Evolutionary conservation across 495 filamentous ascomycete genomes (phyloP).

Genomic region (Cairneyella variabilis): DNA sequence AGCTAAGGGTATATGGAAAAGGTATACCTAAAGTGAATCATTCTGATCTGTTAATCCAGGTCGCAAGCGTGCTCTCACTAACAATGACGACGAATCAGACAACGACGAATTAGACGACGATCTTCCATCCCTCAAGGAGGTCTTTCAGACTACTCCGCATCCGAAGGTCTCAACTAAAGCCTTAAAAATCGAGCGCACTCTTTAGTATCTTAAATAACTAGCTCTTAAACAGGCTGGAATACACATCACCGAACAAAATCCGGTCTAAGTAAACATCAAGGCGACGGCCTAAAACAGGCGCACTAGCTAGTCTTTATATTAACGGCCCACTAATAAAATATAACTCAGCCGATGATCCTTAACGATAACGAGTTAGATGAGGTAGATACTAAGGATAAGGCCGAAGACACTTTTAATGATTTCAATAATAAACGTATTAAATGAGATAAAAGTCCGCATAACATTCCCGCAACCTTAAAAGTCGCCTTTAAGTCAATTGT

Average conservation of each 20-base stretch:
- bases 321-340: constrained; percentile 6
- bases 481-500: no score
- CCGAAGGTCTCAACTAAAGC: constrained; percentile 16
- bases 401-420: constrained; percentile 11
- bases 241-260: no score
- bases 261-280: no score
- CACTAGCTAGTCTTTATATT: no score
- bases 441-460: no score
- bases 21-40: constrained; percentile 4
- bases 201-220: constrained; percentile 18
- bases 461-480: no score
- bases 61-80: constrained; percentile 9
- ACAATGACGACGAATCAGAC: background rate
- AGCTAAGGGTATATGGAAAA: constrained; percentile 11
- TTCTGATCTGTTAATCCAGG: constrained; percentile 11
- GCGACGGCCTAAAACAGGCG: no score
- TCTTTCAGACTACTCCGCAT: constrained; percentile 6
- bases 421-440: constrained; percentile 9
- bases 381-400: constrained; percentile 8
- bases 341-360: constrained; percentile 15
- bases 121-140: constrained; percentile 21
- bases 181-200: constrained; percentile 8
- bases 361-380: constrained; percentile 7
- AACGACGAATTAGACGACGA: constrained; percentile 3
- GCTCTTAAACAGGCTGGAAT: no score